phyloP scores from a whole-genome alignment of 2,329 filamentous ascomycete genomes.

The Paraphaeosphaeria sporulosa region DNA sequence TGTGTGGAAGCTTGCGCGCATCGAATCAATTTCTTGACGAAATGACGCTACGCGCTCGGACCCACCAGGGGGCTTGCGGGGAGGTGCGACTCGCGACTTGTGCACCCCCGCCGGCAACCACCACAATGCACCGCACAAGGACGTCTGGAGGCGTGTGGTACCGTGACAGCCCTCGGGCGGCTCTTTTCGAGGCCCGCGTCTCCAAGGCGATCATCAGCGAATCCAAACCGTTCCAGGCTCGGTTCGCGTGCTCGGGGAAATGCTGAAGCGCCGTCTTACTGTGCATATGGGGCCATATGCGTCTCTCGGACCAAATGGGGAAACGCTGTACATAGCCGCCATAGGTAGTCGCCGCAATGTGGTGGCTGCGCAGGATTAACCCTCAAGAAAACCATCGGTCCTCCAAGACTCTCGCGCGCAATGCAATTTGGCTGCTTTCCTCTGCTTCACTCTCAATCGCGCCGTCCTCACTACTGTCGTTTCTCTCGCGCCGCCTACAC shows the following conservation, averaged over 20 bases:
- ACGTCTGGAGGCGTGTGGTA: background rate
- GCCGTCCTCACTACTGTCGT: slow-evolving; percentile 15
- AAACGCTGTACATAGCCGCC: slow-evolving; percentile 11
- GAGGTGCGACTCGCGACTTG: background rate
- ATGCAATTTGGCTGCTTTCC: background rate
- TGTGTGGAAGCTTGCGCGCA: background rate
- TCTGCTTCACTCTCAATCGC: background rate
- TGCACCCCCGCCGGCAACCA: background rate
- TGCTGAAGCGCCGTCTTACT: slow-evolving; percentile 9
- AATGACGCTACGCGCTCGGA: slow-evolving; percentile 4
- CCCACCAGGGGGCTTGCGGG: slow-evolving; percentile 4
- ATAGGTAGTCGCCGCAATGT: slow-evolving; percentile 10
- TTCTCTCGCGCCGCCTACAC: slow-evolving; percentile 19
- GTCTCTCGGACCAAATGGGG: slow-evolving; percentile 9
- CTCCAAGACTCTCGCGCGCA: slow-evolving; percentile 5
- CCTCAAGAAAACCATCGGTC: background rate
- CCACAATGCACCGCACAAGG: background rate
- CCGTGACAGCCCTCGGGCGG: background rate
- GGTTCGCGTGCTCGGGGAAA: slow-evolving; percentile 4
- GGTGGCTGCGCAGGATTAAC: slow-evolving; percentile 11
- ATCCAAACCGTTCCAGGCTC: background rate
- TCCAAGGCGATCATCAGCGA: background rate
- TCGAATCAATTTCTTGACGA: background rate
- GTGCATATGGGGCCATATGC: slow-evolving; percentile 6
- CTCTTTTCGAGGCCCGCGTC: slow-evolving; percentile 11